Evolutionary conservation across 208 protist genomes (phyloP).

Genomic region (Angomonas desouzai): DNA sequence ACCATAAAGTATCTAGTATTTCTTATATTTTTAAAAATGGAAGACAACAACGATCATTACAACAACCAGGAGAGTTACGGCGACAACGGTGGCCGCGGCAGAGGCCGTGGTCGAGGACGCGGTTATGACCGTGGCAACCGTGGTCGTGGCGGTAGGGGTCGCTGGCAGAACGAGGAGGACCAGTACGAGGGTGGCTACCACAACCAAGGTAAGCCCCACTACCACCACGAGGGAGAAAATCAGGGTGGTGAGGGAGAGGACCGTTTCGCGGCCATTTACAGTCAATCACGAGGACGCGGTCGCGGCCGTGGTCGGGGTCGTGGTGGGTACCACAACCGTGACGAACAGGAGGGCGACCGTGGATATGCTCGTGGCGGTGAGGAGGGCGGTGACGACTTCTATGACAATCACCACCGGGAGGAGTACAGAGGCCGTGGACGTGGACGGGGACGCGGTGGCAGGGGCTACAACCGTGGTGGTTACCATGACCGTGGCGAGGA

Average conservation of each 20-base stretch:
- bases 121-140: slow-evolving; percentile 11
- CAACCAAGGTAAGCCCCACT: not conserved
- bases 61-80: not conserved
- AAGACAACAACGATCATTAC: slow-evolving; percentile 6
- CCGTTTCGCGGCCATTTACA: not conserved
- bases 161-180: not conserved
- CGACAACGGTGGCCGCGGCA: slow-evolving; percentile 13
- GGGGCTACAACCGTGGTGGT: slow-evolving; percentile 2
- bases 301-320: slow-evolving; percentile 16
- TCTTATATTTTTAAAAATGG: not conserved
- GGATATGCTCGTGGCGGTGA: not conserved
- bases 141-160: slow-evolving; percentile 14
- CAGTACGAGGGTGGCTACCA: not conserved
- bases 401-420: slow-evolving; percentile 11
- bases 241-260: not conserved
- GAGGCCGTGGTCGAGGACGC: slow-evolving; percentile 18
- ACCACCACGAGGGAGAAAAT: not conserved
- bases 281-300: slow-evolving; percentile 6
- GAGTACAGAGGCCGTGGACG: slow-evolving; percentile 1
- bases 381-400: slow-evolving; percentile 14
- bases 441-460: not conserved
- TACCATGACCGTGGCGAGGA: slow-evolving; percentile 3
- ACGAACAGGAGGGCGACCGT: slow-evolving; percentile 15
- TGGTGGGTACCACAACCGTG: slow-evolving; percentile 23
- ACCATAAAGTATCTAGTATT: slow-evolving; percentile 9